phyloP scores from a whole-genome alignment of 1,139 yeast species.

The Suhomyces panamericanus region DNA sequence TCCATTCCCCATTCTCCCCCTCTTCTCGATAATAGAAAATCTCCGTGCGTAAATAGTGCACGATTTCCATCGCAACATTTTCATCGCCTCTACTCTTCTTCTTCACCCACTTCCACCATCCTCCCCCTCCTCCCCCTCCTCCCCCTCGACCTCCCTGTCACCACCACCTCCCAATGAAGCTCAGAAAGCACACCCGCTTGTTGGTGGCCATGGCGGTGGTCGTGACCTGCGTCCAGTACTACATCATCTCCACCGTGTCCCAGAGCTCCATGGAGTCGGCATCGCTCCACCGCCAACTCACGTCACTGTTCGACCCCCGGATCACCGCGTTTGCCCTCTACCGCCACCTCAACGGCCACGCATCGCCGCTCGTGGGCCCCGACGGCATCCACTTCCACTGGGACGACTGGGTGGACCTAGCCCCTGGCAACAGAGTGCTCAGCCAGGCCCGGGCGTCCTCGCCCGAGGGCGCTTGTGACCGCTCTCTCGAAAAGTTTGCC shows the following conservation, averaged over 20 bases:
- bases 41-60: neutral
- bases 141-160: too few species aligned
- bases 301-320: constrained; percentile 32
- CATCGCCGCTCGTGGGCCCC: constrained; percentile 14
- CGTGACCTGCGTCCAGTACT: constrained; percentile 1
- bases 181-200: neutral
- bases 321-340: constrained; percentile 23
- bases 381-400: constrained; percentile 39
- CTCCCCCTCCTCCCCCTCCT: neutral
- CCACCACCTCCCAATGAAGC: neutral
- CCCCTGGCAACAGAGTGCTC: constrained; percentile 27
- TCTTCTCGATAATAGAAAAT: neutral
- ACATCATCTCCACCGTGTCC: constrained; percentile 14
- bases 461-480: constrained; percentile 31
- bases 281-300: constrained; percentile 26
- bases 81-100: neutral
- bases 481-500: constrained; percentile 24
- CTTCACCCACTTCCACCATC: neutral
- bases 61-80: neutral
- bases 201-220: neutral
- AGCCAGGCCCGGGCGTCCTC: constrained; percentile 18
- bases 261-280: constrained; percentile 26
- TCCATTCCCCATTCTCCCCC: too few species aligned
- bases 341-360: constrained; percentile 17
- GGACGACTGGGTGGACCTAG: constrained; percentile 46